phyloP scores from a whole-genome alignment of 164 flowering plant species.

The Aristolochia californica region DNA sequence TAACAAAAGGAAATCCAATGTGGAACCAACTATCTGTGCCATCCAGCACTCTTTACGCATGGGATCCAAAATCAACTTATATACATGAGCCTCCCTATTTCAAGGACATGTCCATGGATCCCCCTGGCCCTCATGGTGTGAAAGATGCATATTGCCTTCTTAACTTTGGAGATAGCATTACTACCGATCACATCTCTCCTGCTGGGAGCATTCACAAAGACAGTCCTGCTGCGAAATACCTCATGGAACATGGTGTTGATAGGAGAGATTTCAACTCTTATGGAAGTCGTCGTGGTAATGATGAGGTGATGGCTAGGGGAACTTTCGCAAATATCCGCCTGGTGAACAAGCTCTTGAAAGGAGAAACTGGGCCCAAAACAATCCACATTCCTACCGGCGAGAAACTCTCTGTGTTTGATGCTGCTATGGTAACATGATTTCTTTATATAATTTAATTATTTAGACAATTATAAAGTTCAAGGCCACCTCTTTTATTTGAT shows the following conservation, averaged over 20 bases:
- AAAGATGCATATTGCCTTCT: constrained; percentile 65
- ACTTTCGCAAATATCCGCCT: constrained; percentile 66
- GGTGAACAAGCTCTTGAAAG: constrained; percentile 52
- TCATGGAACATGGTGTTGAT: constrained; percentile 58
- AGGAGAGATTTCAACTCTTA: constrained; percentile 64
- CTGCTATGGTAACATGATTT: constrained; percentile 36
- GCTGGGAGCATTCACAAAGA: constrained; percentile 82
- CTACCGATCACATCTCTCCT: constrained; percentile 79
- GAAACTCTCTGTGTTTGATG: constrained; percentile 55
- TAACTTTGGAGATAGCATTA: constrained; percentile 67
- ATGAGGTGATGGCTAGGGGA: constrained; percentile 66
- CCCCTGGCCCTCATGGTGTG: constrained; percentile 63
- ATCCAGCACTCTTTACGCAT: constrained; percentile 40
- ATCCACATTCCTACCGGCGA: constrained; percentile 59
- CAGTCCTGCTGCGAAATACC: constrained; percentile 64
- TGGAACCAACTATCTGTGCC: constrained; percentile 64
- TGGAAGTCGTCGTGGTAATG: constrained; percentile 77
- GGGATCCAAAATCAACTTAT: constrained; percentile 65
- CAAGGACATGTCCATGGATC: constrained; percentile 51
- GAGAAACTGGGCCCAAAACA: constrained; percentile 74
- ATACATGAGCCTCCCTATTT: constrained; percentile 71
- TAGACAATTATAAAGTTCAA: too few species aligned
- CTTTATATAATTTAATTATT: neutral
- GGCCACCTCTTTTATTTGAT: neutral
- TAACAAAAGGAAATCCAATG: constrained; percentile 67